Percentiles rank a stretch among this genome's conserved stretches.
phyloP scores from a whole-genome alignment of 2,329 filamentous ascomycete genomes.

The Alternaria brassicicola region DNA sequence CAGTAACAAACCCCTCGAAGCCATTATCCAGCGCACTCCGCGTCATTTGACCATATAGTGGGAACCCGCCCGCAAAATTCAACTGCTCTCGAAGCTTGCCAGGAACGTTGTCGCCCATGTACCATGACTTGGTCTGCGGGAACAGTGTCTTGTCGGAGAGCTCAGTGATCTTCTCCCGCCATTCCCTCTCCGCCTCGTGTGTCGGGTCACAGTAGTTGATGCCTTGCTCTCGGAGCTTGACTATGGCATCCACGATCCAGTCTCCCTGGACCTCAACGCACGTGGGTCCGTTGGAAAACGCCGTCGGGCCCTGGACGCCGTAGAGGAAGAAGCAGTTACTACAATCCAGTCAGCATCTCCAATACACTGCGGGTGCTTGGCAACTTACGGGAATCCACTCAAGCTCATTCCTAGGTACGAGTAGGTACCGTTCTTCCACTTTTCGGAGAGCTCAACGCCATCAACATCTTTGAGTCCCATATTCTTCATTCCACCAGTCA shows the following conservation, averaged over 20 bases:
- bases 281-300: conserved; percentile 55
- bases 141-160: conserved; percentile 52
- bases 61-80: conserved; percentile 53
- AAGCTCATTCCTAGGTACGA: conserved; percentile 53
- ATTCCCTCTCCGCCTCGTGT: conserved; percentile 51
- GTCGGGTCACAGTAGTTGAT: conserved; percentile 51
- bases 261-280: conserved; percentile 55
- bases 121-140: conserved; percentile 51
- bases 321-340: conserved; percentile 55
- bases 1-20: conserved; percentile 44
- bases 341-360: background rate
- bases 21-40: conserved; percentile 48
- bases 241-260: conserved; percentile 54
- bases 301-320: conserved; percentile 55
- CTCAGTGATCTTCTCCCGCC: conserved; percentile 50
- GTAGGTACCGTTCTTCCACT: conserved; percentile 51
- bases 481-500: conserved; percentile 52
- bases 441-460: conserved; percentile 46
- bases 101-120: conserved; percentile 55
- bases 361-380: background rate
- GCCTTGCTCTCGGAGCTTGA: conserved; percentile 45
- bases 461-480: conserved; percentile 49
- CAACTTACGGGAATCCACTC: conserved; percentile 41
- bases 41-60: conserved; percentile 50
- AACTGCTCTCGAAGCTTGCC: conserved; percentile 55